Percentiles rank a stretch among this genome's conserved stretches.
phyloP scores from a whole-genome alignment of 2,329 filamentous ascomycete species.

The Fusarium aywerte region DNA sequence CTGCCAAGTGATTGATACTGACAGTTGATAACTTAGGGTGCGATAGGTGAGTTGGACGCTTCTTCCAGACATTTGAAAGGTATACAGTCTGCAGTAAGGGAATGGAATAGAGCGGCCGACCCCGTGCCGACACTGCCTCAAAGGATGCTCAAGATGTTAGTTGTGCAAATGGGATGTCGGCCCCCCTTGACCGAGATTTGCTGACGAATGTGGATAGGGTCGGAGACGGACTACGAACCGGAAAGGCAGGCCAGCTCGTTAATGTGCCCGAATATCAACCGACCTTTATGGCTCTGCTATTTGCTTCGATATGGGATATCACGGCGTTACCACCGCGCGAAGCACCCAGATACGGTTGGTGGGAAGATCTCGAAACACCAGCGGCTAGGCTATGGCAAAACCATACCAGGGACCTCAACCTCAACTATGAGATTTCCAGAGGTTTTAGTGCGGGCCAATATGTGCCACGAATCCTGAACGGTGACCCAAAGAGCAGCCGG shows the following conservation, averaged over 20 bases:
- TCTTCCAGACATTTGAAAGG: slow-evolving; percentile 57
- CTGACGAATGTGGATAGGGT: slow-evolving; percentile 50
- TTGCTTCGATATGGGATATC: slow-evolving; percentile 57
- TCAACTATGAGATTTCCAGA: slow-evolving; percentile 53
- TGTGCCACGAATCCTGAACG: slow-evolving; percentile 50
- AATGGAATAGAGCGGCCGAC: slow-evolving; percentile 34
- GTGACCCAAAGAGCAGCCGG: slow-evolving; percentile 54
- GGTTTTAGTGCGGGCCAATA: slow-evolving; percentile 49
- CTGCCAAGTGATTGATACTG: slow-evolving; percentile 3
- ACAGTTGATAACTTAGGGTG: slow-evolving; percentile 49
- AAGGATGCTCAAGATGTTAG: slow-evolving; percentile 52
- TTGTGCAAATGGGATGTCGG: slow-evolving; percentile 1
- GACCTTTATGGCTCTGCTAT: slow-evolving; percentile 57
- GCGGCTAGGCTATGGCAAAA: slow-evolving; percentile 53
- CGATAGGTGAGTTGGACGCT: slow-evolving; percentile 56
- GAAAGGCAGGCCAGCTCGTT: slow-evolving; percentile 54
- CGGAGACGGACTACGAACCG: slow-evolving; percentile 54
- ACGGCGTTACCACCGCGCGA: slow-evolving; percentile 50
- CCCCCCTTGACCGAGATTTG: not conserved
- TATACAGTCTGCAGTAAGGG: slow-evolving; percentile 47
- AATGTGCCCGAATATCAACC: slow-evolving; percentile 57
- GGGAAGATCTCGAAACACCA: slow-evolving; percentile 51
- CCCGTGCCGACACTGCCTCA: slow-evolving; percentile 52
- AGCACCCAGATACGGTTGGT: slow-evolving; percentile 53
- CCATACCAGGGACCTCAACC: slow-evolving; percentile 50